Base-by-base conservation (phyloP, 2,329 filamentous ascomycete species). In the Diaporthe citriasiana region DNA sequence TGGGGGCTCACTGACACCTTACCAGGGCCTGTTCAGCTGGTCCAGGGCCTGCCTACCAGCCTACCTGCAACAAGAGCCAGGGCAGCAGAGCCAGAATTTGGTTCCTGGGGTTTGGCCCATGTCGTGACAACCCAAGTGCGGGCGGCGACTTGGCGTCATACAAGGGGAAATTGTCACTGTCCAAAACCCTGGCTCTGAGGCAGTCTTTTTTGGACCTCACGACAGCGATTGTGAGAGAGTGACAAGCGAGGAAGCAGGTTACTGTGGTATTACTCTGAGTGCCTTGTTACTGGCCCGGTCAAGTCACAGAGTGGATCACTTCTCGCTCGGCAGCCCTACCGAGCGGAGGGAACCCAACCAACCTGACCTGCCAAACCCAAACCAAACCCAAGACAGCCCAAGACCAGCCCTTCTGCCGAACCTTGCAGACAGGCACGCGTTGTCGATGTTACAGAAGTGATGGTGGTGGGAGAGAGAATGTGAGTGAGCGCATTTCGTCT, bases 321-420 rank as follows among this genome's bases (percentile, higher is more conserved):
- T 9, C 60, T 66, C 42, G 45, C 63, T 66, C 63, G 63, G 63
- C 63, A 68, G 63, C 63, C 63, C 30, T 53, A 40, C 63, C 63
- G 63, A 68, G n/a, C 63, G 30, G 30, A 47, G 51, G 60, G 63
- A 40, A 40, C 63, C 57, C 57, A 30, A n/a, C 25, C 40, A 51
- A 15, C 45, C 45, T 50, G 9, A 35, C 33, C 33, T 35, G 33
- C 33, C 33, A 35, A 35, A 35, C 33, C 33, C 33, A 35, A n/a
- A n/a, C n/a, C n/a, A 35, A 35, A 35, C 33, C 33, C 33, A 35
- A 35, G 5, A 35, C 33, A 35, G 33, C 33, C 33, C 9, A 60
- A 27, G 13, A 4, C 60, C 60, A 51, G 60, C 19, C n/a, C n/a
- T 33, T 40, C 17, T 50, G 60, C 60, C 60, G 45, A 66, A 65